Evolutionary conservation across 139 green algal species (phyloP).

Genomic region (Raphidocelis subcapitata): DNA sequence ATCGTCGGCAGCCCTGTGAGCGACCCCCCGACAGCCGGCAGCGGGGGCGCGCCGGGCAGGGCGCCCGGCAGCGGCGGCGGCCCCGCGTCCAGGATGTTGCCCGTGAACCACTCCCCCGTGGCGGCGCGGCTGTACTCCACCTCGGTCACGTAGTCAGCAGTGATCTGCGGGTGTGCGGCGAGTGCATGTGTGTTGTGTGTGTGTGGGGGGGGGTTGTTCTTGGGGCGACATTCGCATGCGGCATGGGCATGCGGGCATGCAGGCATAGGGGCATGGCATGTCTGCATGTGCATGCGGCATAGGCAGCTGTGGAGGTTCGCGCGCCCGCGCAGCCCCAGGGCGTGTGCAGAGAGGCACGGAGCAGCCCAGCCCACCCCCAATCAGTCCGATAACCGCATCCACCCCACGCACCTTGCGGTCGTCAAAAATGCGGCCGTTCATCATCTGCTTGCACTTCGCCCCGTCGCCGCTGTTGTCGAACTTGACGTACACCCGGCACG

Average conservation of each 20-base stretch:
- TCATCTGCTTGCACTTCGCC: slow-evolving; percentile 51
- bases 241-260: background rate
- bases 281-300: background rate
- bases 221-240: background rate
- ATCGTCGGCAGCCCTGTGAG: background rate
- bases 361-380: background rate
- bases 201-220: background rate
- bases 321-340: background rate
- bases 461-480: slow-evolving; percentile 49
- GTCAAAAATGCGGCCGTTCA: slow-evolving; percentile 76
- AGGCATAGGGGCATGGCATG: background rate
- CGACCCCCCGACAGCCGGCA: background rate
- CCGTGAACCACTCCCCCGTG: slow-evolving; percentile 63
- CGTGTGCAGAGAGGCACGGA: background rate
- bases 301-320: background rate
- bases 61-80: background rate
- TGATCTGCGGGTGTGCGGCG: slow-evolving; percentile 29
- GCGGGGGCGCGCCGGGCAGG: too few species aligned
- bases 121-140: slow-evolving; percentile 60
- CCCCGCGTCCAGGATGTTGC: background rate
- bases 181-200: background rate
- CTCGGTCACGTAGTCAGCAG: slow-evolving; percentile 50
- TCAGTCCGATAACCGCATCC: background rate
- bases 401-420: slow-evolving; percentile 44
- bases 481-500: slow-evolving; percentile 69